phyloP scores from a whole-genome alignment of 2,329 filamentous ascomycete genomes.

The Teratosphaeria nubilosa region DNA sequence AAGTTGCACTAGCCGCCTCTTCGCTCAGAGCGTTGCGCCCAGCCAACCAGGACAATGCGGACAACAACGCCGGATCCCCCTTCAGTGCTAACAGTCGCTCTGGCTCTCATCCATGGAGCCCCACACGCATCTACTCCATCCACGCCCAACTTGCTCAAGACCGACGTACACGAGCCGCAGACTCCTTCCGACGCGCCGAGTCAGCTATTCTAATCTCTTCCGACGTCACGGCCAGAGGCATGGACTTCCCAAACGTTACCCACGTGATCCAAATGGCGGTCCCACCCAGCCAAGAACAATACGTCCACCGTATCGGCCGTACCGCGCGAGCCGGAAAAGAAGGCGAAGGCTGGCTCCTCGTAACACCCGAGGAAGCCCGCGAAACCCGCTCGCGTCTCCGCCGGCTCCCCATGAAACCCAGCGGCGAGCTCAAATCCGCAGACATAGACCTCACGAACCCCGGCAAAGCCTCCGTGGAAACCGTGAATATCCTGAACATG shows the following conservation, averaged over 20 bases:
- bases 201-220: constrained; percentile 46
- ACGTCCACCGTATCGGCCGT: constrained; percentile 43
- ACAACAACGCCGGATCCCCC: constrained; percentile 16
- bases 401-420: constrained; percentile 51
- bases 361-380: constrained; percentile 45
- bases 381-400: constrained; percentile 43
- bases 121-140: constrained; percentile 49
- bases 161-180: constrained; percentile 58
- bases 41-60: constrained; percentile 2
- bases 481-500: constrained; percentile 36
- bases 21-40: constrained; percentile 43
- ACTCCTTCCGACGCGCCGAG: constrained; percentile 56
- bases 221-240: constrained; percentile 43
- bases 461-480: constrained; percentile 30
- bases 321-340: constrained; percentile 58
- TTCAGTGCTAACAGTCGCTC: constrained; percentile 12
- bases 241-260: constrained; percentile 45
- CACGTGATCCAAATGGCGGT: constrained; percentile 44
- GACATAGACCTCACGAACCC: constrained; percentile 35
- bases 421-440: constrained; percentile 43
- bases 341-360: constrained; percentile 60
- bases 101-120: constrained; percentile 18
- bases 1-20: constrained; percentile 55
- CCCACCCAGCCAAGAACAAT: constrained; percentile 36
- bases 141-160: constrained; percentile 68